Conservation (phyloP, 2,329 filamentous ascomycete genomes). For the Coleophoma cylindrospora region DNA sequence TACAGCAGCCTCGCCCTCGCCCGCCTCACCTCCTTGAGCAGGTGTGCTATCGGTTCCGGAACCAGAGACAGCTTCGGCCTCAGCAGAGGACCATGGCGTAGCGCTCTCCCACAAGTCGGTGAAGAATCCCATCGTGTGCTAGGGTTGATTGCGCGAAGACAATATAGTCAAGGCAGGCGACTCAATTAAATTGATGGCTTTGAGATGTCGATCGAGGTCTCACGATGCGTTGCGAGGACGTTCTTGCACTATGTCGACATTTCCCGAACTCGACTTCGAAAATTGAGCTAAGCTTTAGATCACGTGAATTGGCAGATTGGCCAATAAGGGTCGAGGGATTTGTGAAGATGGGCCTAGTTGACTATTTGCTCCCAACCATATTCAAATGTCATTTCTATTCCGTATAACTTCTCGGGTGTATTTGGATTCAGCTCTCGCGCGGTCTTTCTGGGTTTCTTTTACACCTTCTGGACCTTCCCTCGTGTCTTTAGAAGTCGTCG, state of each 20-base stretch:
- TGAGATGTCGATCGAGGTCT: neutral
- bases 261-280: constrained; percentile 1
- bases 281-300: constrained; percentile 1
- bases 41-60: constrained; percentile 16
- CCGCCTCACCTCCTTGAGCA: constrained; percentile 41
- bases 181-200: neutral
- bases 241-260: neutral
- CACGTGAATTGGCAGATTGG: neutral
- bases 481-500: too few relatives aligned
- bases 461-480: too few relatives aligned
- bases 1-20: constrained; percentile 35
- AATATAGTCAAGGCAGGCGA: neutral
- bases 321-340: neutral
- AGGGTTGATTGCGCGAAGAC: neutral
- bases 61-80: constrained; percentile 48
- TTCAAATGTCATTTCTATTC: too few relatives aligned
- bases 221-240: neutral
- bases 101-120: constrained; percentile 62
- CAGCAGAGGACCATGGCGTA: constrained; percentile 58
- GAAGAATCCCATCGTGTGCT: constrained; percentile 57
- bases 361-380: too few relatives aligned
- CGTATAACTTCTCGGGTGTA: too few relatives aligned
- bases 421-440: too few relatives aligned
- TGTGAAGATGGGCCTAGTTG: neutral
- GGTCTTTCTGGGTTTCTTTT: too few relatives aligned